Evolutionary conservation across 2,329 filamentous ascomycete genomes (phyloP).

Genomic region (Setomelanomma holmii): DNA sequence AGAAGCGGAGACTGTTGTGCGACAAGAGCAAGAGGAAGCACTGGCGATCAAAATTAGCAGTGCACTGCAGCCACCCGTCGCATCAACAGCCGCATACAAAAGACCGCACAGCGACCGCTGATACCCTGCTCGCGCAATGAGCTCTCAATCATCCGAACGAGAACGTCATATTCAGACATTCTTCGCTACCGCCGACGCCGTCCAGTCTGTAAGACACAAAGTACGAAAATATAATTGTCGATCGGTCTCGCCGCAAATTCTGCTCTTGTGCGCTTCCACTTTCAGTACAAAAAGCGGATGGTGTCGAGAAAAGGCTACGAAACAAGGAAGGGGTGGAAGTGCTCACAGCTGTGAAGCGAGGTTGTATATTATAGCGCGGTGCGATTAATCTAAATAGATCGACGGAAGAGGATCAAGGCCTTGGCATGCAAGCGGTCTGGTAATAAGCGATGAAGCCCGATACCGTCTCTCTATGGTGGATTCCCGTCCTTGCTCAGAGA

Average conservation of each 20-base stretch:
- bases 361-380: constrained; percentile 13
- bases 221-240: neutral
- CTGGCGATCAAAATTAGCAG: constrained; percentile 1
- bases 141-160: constrained; percentile 7
- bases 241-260: constrained; percentile 2
- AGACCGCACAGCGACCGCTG: neutral
- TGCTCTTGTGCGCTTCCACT: neutral
- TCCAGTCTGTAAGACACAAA: neutral
- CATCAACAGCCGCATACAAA: constrained; percentile 3
- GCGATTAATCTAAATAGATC: constrained; percentile 25
- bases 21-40: neutral
- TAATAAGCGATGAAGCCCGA: constrained; percentile 8
- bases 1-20: neutral
- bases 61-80: constrained; percentile 7
- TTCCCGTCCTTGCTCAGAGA: constrained; percentile 3
- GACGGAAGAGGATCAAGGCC: constrained; percentile 5
- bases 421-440: constrained; percentile 10
- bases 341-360: constrained; percentile 11
- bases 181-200: neutral
- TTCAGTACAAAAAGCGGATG: neutral
- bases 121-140: neutral
- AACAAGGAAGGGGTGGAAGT: neutral
- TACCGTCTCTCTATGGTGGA: constrained; percentile 2
- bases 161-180: constrained; percentile 6
- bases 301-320: neutral